Conservation (phyloP, 768 basidiomycete species). For the Agaricus bisporus region DNA sequence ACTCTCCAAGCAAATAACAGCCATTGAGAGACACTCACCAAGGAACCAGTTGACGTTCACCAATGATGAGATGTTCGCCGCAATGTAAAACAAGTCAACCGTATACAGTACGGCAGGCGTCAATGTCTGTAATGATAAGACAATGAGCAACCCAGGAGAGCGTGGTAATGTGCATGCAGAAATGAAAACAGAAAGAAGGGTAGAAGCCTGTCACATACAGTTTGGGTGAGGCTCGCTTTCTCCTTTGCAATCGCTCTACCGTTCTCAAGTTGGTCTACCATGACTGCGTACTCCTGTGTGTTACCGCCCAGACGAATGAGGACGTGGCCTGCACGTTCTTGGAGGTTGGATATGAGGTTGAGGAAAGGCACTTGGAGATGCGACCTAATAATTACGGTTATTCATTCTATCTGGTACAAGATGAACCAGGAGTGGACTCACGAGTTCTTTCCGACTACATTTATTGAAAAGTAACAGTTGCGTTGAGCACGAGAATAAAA, state of each 20-base stretch:
- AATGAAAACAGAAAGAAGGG: background rate
- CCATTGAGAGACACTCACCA: constrained; percentile 23
- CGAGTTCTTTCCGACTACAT: constrained; percentile 48
- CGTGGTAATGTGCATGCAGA: background rate
- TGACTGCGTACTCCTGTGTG: constrained; percentile 60
- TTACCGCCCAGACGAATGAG: constrained; percentile 72
- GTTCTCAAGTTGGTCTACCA: constrained; percentile 43
- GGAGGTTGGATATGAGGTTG: constrained; percentile 68
- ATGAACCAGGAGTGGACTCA: constrained; percentile 19
- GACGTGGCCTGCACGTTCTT: constrained; percentile 54
- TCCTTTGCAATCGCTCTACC: constrained; percentile 25
- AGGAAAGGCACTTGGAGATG: constrained; percentile 57
- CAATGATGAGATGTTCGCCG: constrained; percentile 51
- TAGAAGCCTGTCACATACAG: constrained; percentile 12
- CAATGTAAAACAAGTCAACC: constrained; percentile 58
- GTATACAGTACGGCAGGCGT: constrained; percentile 66
- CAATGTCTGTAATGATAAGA: constrained; percentile 32
- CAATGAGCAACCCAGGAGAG: background rate
- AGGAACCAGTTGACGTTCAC: constrained; percentile 65
- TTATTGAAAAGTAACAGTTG: background rate
- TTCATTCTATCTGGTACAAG: background rate
- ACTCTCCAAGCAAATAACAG: background rate
- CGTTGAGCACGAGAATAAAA: background rate
- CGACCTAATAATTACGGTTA: constrained; percentile 26
- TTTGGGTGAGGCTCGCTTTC: constrained; percentile 16